Evolutionary conservation across 108 stramenopile species (phyloP).

Genomic region (Pseudonitzschia delicatissima): DNA sequence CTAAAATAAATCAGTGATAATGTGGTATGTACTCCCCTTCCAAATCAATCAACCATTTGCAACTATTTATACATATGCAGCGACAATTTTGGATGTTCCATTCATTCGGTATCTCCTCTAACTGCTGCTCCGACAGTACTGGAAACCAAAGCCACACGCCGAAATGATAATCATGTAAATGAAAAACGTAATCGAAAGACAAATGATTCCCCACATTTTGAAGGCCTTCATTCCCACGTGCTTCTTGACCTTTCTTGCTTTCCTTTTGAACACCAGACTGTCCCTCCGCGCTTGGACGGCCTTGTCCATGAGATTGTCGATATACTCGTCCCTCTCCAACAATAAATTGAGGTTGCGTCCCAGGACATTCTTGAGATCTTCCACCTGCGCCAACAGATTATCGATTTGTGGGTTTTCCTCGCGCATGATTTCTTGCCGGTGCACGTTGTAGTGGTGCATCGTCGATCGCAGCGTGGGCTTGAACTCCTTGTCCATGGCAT

Average conservation of each 20-base stretch:
- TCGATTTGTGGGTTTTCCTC: slow-evolving; percentile 29
- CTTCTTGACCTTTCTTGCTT: slow-evolving; percentile 25
- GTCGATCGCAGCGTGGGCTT: slow-evolving; percentile 45
- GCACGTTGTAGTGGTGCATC: slow-evolving; percentile 74
- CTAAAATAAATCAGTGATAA: too few relatives aligned
- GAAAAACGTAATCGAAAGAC: background rate
- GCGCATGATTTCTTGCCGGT: slow-evolving; percentile 41
- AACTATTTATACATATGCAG: background rate
- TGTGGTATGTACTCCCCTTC: too few relatives aligned
- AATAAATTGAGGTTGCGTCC: slow-evolving; percentile 63
- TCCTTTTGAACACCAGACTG: slow-evolving; percentile 48
- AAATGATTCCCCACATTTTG: slow-evolving; percentile 25
- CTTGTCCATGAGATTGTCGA: slow-evolving; percentile 51
- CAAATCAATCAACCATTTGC: too few relatives aligned
- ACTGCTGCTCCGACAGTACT: background rate
- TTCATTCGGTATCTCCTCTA: background rate
- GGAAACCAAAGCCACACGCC: slow-evolving; percentile 16
- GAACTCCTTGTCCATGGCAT: slow-evolving; percentile 70
- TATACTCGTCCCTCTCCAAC: slow-evolving; percentile 47
- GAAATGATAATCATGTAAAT: slow-evolving; percentile 12
- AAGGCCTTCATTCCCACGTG: slow-evolving; percentile 13
- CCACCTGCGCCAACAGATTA: slow-evolving; percentile 46
- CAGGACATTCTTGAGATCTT: slow-evolving; percentile 68
- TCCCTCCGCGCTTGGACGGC: slow-evolving; percentile 53
- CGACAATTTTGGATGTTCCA: background rate